These are phyloP conservation scores for Kodamaea jinghongensis DNA, from an alignment of 805 yeast species.

Conservation along the genomic window DNA sequence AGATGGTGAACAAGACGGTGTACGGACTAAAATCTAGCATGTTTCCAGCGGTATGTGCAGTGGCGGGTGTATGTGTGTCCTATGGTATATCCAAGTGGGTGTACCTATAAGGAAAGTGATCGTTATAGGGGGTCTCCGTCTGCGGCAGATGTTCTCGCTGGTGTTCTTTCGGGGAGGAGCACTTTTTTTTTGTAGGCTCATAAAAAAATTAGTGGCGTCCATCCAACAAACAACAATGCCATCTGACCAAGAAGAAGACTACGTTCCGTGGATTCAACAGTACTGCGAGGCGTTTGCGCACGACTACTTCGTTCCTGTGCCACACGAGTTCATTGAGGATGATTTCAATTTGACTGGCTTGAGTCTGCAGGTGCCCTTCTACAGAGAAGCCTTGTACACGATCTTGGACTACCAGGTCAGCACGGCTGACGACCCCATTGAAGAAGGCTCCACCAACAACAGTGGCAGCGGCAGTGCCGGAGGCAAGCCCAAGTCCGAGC, in stretches of 20 bases:
- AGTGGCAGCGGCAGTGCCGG: conserved; percentile 12
- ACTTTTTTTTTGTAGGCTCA: too few species aligned
- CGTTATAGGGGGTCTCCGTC: too few species aligned
- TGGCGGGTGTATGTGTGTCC: too few species aligned
- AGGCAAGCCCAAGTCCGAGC: conserved; percentile 49
- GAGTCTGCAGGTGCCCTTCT: conserved; percentile 80
- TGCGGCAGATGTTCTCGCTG: too few species aligned
- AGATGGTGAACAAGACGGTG: conserved; percentile 31
- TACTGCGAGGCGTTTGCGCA: conserved; percentile 79
- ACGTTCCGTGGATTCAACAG: conserved; percentile 78
- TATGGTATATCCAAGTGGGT: too few species aligned
- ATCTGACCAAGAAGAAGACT: conserved; percentile 49
- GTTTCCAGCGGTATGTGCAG: too few species aligned
- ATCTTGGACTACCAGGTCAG: conserved; percentile 78
- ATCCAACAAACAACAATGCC: conserved; percentile 28
- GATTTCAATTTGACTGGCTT: conserved; percentile 95
- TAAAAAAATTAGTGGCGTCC: too few species aligned
- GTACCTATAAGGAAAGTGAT: too few species aligned
- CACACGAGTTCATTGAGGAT: conserved; percentile 91
- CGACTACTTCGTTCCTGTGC: conserved; percentile 88
- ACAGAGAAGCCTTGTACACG: conserved; percentile 86
- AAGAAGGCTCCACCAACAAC: conserved; percentile 11
- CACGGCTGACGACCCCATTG: conserved; percentile 36
- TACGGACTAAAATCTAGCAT: conserved; percentile 34
- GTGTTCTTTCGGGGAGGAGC: too few species aligned